Percentiles rank a stretch among this genome's conserved stretches.
phyloP scores from a whole-genome alignment of 306 rosid species.

The Ammopiptanthus mongolicus region DNA sequence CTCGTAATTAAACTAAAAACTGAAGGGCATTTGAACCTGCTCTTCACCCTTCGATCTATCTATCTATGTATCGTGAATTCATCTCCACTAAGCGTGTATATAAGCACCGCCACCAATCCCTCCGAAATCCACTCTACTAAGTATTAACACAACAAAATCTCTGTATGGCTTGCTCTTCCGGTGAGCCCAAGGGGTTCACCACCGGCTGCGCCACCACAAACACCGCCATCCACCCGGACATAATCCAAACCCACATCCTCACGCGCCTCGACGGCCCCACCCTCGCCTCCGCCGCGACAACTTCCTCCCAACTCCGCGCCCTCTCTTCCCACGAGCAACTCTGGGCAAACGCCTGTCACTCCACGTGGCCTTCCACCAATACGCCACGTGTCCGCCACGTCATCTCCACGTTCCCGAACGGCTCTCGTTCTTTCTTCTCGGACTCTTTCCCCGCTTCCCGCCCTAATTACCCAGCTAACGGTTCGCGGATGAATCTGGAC shows the following conservation, averaged over 20 bases:
- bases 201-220: conserved; percentile 24
- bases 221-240: conserved; percentile 51
- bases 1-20: no score
- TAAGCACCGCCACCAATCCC: no score
- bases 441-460: conserved; percentile 42
- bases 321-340: conserved; percentile 39
- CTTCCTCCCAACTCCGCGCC: conserved; percentile 42
- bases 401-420: conserved; percentile 47
- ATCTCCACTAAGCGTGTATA: no score
- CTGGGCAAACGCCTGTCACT: conserved; percentile 50
- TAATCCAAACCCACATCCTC: conserved; percentile 57
- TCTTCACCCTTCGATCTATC: no score
- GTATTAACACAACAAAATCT: no score
- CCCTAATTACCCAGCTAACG: neutral
- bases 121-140: no score
- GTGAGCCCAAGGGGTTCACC: neutral
- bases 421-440: conserved; percentile 62
- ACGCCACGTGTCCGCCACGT: conserved; percentile 40
- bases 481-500: neutral
- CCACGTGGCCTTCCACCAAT: conserved; percentile 79
- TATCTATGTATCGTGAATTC: no score
- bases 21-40: no score
- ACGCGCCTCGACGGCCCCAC: conserved; percentile 68
- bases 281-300: conserved; percentile 51
- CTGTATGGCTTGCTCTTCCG: no score